Evolutionary conservation across 1,284 basidiomycete genomes (phyloP), one percentile per base, ranked within the genome.

Genomic region (Melanopsichium pennsylvanicum): DNA sequence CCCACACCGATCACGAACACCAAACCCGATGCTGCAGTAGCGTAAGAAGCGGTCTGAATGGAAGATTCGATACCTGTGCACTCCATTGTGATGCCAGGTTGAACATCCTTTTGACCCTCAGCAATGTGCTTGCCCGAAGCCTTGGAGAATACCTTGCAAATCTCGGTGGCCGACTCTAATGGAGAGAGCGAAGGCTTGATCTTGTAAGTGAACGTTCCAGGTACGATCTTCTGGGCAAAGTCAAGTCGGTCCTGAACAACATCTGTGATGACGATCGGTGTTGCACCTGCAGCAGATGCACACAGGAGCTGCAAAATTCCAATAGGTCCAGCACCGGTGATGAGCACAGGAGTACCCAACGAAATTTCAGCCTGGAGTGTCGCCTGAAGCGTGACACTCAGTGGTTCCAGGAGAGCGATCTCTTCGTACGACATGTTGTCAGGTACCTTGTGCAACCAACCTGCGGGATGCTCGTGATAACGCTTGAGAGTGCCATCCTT

Each of bases 11-110:
- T 85, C 37, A 86, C 82, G 52, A 85, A 85, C 6, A 85, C 60
- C 51, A 84, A 82, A 8, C 84, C 84, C 19, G 82, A 82, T 32
- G 84, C 83, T 13, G 70, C 72, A 45, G 84, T 82, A 10, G 82
- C 82, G 81, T 84, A 72, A 3, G 48, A 16, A 2, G 73, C 91
- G n/a, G 90, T 90, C 77, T 90, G 88, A 69, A 96, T 90, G 12
- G 89, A 91, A 31, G 87, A 87, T 81, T 95, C 91, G 22, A 93
- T 90, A 15, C 93, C 93, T 43, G 91, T 93, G 42, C 91, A 91
- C 75, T 93, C 91, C 56, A 93, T 70, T 9, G 70, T 60, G 39
- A 70, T 62, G 12, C 61, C 57, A 10, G 73, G 73, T 37, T 69
- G 69, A 2, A 70, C 54, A n/a, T 72, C 70, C 13, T 43, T 41